Evolutionary conservation across 441 rosid species (phyloP).

Genomic region (Aquilaria agallochum): DNA sequence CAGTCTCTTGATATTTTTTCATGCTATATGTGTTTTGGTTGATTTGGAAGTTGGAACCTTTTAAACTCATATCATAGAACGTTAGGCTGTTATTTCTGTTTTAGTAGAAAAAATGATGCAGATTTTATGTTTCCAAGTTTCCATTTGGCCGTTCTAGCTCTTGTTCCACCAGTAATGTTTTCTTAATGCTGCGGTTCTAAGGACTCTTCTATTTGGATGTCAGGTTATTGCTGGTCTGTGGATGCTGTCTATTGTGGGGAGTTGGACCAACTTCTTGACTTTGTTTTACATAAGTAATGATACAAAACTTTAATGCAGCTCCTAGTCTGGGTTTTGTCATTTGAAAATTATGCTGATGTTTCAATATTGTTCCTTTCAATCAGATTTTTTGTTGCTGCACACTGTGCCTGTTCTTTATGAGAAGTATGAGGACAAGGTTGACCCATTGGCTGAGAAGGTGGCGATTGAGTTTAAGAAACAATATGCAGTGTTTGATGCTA

Average conservation of each 20-base stretch:
- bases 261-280: constrained; percentile 82
- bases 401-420: constrained; percentile 74
- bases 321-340: background rate
- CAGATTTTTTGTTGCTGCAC: constrained; percentile 75
- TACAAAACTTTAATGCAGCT: background rate
- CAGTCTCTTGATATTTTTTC: background rate
- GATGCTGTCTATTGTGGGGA: constrained; percentile 75
- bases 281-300: constrained; percentile 72
- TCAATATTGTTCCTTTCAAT: constrained; percentile 3
- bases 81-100: too few relatives aligned
- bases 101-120: background rate
- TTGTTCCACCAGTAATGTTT: background rate
- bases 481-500: constrained; percentile 54
- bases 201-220: constrained; percentile 6
- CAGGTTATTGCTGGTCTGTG: constrained; percentile 74
- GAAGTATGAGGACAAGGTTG: constrained; percentile 82
- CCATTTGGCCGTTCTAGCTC: too few relatives aligned
- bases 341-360: background rate
- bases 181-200: background rate
- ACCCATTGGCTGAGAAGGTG: constrained; percentile 81
- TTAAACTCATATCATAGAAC: too few relatives aligned
- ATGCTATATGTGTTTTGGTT: background rate
- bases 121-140: too few relatives aligned
- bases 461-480: constrained; percentile 61
- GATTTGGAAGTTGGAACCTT: background rate